phyloP scores from a whole-genome alignment of 2,329 filamentous ascomycete species.

The Zymoseptoria ardabiliae region DNA sequence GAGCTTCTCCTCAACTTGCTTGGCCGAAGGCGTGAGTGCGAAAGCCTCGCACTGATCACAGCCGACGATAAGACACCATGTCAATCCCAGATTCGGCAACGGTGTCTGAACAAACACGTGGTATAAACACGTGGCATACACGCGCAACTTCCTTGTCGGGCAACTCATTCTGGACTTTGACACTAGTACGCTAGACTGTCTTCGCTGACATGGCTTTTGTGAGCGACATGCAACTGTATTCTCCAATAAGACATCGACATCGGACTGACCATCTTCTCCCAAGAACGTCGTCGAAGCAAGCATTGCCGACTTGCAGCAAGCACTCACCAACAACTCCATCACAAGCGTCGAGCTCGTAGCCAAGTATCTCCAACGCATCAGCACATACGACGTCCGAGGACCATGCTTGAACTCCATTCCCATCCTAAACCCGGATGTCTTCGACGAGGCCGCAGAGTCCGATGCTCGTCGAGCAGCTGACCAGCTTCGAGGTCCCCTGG shows the following conservation, averaged over 20 bases:
- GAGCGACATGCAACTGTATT: background rate
- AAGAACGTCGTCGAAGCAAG: slow-evolving; percentile 42
- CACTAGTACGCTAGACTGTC: background rate
- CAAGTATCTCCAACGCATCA: slow-evolving; percentile 43
- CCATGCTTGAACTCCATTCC: slow-evolving; percentile 42
- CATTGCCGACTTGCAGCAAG: slow-evolving; percentile 39
- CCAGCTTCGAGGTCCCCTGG: slow-evolving; percentile 34
- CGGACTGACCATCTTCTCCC: background rate
- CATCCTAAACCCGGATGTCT: slow-evolving; percentile 40
- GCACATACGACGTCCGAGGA: slow-evolving; percentile 39
- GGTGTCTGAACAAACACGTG: background rate
- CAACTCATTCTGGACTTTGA: background rate
- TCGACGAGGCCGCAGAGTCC: slow-evolving; percentile 42
- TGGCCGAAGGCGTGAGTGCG: background rate
- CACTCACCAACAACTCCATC: slow-evolving; percentile 34
- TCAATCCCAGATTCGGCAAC: background rate
- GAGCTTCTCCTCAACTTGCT: slow-evolving; percentile 2
- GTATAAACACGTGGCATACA: background rate
- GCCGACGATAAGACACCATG: background rate
- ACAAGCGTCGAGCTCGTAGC: slow-evolving; percentile 42
- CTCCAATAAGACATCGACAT: background rate
- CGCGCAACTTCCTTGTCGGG: background rate
- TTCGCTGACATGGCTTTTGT: background rate
- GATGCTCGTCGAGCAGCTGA: slow-evolving; percentile 39
- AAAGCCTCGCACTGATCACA: background rate